Percentiles rank a stretch among this genome's conserved stretches.
Evolutionary conservation across 129 eudicot species (phyloP).

Genomic region (Tanacetum coccineum): DNA sequence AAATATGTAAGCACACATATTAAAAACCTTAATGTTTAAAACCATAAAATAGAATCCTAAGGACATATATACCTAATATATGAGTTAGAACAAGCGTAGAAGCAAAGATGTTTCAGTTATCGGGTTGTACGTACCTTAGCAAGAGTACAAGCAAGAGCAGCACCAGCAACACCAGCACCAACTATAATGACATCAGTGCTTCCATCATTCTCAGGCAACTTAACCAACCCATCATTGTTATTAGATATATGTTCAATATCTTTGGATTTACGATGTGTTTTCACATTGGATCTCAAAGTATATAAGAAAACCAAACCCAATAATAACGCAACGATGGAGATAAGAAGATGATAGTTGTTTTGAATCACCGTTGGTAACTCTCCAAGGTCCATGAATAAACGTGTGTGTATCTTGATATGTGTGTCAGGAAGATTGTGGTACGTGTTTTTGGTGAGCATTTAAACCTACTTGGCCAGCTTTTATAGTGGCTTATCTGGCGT

Average conservation of each 20-base stretch:
- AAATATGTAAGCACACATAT: too few species aligned
- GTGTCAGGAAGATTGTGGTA: background rate
- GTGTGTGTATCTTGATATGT: background rate
- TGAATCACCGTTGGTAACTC: slow-evolving; percentile 22
- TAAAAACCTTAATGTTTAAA: background rate
- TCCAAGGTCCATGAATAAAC: slow-evolving; percentile 17
- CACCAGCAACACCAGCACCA: slow-evolving; percentile 74
- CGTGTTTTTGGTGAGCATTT: background rate
- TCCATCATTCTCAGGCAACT: slow-evolving; percentile 29
- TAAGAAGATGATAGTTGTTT: slow-evolving; percentile 32
- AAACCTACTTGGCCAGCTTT: background rate
- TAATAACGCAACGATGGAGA: slow-evolving; percentile 38
- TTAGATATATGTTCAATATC: slow-evolving; percentile 8
- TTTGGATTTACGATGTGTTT: slow-evolving; percentile 24
- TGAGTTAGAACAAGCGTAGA: slow-evolving; percentile 9
- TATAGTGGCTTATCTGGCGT: background rate
- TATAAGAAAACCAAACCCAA: slow-evolving; percentile 35
- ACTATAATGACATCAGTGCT: slow-evolving; percentile 50
- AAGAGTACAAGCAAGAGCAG: slow-evolving; percentile 63
- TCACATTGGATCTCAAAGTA: slow-evolving; percentile 23
- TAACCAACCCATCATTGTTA: background rate
- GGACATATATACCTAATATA: slow-evolving; percentile 4
- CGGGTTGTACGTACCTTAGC: slow-evolving; percentile 38
- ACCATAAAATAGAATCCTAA: background rate
- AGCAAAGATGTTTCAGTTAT: slow-evolving; percentile 23